phyloP scores from a whole-genome alignment of 164 flowering plant genomes.

The Stephania yunnanensis region DNA sequence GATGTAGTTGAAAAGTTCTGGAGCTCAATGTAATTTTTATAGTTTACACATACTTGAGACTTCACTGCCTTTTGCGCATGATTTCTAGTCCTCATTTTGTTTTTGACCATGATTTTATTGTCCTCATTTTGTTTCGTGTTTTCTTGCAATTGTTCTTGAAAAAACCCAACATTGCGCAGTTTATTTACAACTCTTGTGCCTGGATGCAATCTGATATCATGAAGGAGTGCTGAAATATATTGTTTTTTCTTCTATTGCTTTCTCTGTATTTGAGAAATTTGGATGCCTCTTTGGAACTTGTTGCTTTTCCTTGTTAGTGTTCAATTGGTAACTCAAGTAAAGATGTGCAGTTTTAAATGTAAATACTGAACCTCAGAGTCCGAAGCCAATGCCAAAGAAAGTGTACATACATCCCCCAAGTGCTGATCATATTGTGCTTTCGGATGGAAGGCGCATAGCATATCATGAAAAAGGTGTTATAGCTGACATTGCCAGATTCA shows the following conservation, averaged over 20 bases:
- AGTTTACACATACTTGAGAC: too few relatives aligned
- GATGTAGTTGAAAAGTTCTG: too few relatives aligned
- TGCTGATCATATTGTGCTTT: constrained; percentile 66
- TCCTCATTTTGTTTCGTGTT: background rate
- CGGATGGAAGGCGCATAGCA: constrained; percentile 85
- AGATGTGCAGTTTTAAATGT: constrained; percentile 53
- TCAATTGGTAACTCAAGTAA: constrained; percentile 9
- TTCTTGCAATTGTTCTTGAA: background rate
- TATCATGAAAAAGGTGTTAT: constrained; percentile 76
- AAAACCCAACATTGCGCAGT: background rate
- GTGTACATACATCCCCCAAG: constrained; percentile 63
- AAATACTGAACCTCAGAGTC: constrained; percentile 26
- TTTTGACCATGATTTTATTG: too few relatives aligned
- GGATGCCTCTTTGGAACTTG: background rate
- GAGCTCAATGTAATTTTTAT: too few relatives aligned
- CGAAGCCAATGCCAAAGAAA: constrained; percentile 39
- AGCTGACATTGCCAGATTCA: constrained; percentile 62
- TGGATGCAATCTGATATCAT: background rate
- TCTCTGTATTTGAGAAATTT: background rate
- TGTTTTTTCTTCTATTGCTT: too few relatives aligned
- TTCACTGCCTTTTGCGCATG: too few relatives aligned
- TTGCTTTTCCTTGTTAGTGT: background rate
- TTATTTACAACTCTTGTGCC: background rate
- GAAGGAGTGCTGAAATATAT: background rate
- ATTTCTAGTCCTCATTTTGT: too few relatives aligned